Conservation (phyloP, 208 protist genomes). For the Kentomonas sorsogonicus region DNA sequence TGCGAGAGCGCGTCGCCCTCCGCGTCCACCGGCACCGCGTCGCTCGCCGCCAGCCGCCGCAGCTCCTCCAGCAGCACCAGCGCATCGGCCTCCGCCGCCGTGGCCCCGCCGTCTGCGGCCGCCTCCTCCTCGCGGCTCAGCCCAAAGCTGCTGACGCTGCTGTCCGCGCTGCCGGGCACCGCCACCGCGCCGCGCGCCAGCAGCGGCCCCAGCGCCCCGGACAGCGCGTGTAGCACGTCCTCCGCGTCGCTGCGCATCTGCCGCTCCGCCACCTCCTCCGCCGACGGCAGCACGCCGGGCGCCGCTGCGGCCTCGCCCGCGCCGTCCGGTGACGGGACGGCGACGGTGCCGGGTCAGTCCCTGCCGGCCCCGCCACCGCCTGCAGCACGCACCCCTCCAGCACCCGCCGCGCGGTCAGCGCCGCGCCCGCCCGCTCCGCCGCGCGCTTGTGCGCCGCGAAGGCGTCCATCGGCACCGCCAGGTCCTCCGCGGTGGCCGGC, state of each 20-base stretch:
- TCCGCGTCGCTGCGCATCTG: neutral
- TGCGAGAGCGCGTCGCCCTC: slow-evolving; percentile 12
- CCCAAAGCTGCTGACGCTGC: too few species aligned
- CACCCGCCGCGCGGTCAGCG: neutral
- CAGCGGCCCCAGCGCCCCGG: too few species aligned
- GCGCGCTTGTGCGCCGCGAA: neutral
- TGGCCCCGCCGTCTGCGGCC: neutral
- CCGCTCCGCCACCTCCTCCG: neutral
- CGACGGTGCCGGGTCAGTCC: neutral
- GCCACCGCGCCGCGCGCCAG: too few species aligned
- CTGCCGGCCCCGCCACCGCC: neutral
- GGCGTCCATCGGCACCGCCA: neutral
- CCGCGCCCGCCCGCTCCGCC: neutral
- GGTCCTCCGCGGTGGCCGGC: slow-evolving; percentile 20
- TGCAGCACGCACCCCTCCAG: neutral
- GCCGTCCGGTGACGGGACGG: neutral
- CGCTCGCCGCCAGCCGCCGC: slow-evolving; percentile 1
- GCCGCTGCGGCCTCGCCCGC: neutral
- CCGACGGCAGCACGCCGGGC: neutral
- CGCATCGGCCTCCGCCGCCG: neutral
- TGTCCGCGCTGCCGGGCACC: too few species aligned
- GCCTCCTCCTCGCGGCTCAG: slow-evolving; percentile 14
- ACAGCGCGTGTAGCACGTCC: too few species aligned
- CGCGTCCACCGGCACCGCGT: neutral
- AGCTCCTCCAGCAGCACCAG: slow-evolving; percentile 2